phyloP scores from a whole-genome alignment of 2,329 filamentous ascomycete species.

The Cercospora zeae-maydis region DNA sequence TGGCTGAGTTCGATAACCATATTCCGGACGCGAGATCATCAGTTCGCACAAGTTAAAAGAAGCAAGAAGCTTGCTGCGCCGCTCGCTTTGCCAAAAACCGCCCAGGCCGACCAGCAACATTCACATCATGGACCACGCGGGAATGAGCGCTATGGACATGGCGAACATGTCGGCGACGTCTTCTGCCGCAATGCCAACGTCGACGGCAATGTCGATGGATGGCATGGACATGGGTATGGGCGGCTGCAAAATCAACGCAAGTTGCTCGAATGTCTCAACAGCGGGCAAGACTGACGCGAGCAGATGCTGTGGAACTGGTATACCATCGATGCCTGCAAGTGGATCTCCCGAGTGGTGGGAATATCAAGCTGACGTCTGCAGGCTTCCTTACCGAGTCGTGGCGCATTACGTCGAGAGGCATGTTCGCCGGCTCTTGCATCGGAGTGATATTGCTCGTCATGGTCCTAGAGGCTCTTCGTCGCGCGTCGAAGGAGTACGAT shows the following conservation, averaged over 20 bases:
- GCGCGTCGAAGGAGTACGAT: slow-evolving; percentile 69
- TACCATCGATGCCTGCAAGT: slow-evolving; percentile 59
- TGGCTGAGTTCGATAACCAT: not conserved
- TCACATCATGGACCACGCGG: not conserved
- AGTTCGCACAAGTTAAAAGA: not conserved
- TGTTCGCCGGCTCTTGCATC: slow-evolving; percentile 78
- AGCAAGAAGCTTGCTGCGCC: not conserved
- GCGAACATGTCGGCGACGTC: slow-evolving; percentile 13
- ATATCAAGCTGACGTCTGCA: not conserved
- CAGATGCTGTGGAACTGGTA: slow-evolving; percentile 82
- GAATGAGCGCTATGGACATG: slow-evolving; percentile 15
- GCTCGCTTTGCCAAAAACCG: too few relatives aligned
- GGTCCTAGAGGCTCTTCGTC: slow-evolving; percentile 67
- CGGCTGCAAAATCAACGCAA: slow-evolving; percentile 41
- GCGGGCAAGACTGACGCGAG: not conserved
- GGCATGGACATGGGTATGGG: slow-evolving; percentile 25
- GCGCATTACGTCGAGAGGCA: slow-evolving; percentile 65
- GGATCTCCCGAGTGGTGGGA: not conserved
- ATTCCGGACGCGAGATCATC: not conserved
- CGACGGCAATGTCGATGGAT: slow-evolving; percentile 26
- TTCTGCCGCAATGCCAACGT: slow-evolving; percentile 12
- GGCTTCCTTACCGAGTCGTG: slow-evolving; percentile 65
- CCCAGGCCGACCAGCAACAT: not conserved
- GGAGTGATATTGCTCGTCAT: slow-evolving; percentile 73
- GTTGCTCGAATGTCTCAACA: not conserved